phyloP scores from a whole-genome alignment of 257 asterid species.

The Eucommia ulmoides region DNA sequence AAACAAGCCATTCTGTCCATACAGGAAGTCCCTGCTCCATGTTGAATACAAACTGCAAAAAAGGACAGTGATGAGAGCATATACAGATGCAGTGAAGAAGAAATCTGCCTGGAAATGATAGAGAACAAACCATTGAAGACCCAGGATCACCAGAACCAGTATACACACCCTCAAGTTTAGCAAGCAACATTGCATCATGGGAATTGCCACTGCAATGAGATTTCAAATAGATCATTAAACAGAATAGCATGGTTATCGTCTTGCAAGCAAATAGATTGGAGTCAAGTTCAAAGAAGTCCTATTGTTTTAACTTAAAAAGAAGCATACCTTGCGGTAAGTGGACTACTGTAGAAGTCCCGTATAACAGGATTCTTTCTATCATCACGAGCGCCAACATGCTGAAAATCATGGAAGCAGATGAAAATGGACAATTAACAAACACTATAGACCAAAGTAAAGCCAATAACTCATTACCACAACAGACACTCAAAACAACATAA shows the following conservation, averaged over 20 bases:
- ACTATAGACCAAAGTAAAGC: no score
- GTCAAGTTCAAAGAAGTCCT: not conserved
- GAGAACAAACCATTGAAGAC: slow-evolving; percentile 82
- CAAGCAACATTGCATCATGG: slow-evolving; percentile 81
- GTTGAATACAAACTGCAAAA: slow-evolving; percentile 66
- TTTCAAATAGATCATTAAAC: not conserved
- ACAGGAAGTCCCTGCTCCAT: slow-evolving; percentile 93
- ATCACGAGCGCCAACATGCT: slow-evolving; percentile 92
- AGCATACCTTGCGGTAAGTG: slow-evolving; percentile 88
- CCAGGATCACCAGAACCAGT: slow-evolving; percentile 84
- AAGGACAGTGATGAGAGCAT: slow-evolving; percentile 5
- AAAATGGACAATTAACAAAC: no score
- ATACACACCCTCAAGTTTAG: slow-evolving; percentile 82
- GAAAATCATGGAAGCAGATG: slow-evolving; percentile 7
- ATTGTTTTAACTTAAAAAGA: slow-evolving; percentile 2
- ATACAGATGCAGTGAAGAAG: slow-evolving; percentile 1
- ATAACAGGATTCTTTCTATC: slow-evolving; percentile 80
- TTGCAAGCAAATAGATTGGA: not conserved
- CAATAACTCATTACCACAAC: not conserved
- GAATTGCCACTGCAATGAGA: slow-evolving; percentile 72
- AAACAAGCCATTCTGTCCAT: slow-evolving; percentile 71
- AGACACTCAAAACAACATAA: not conserved
- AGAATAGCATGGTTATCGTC: not conserved
- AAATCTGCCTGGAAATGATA: slow-evolving; percentile 2
- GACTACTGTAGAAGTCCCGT: slow-evolving; percentile 89